Evolutionary conservation across 257 asterid species (phyloP), one percentile per base, ranked within the genome.

Genomic region (Nicotiana noctiflora): DNA sequence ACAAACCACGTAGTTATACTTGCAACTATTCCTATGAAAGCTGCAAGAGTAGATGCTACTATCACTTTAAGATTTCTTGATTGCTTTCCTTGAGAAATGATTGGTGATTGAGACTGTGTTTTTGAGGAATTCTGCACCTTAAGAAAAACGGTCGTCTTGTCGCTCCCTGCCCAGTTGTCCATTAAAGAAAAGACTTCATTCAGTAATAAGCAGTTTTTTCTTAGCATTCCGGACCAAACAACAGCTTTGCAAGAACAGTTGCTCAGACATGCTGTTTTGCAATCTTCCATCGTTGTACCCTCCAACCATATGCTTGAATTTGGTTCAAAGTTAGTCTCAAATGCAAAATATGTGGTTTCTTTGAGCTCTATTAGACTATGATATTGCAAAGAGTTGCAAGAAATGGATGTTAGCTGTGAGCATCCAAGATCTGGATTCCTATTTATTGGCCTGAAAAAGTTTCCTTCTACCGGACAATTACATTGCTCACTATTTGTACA

Each of bases 141-240:
- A 9, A 76, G 80, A 76, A 52, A 76, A 7, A 55, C 64, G 8
- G 44, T 76, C 8, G 23, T 53, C 59, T 76, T 76, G 25, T 46
- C 23, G 1, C 14, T 15, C 3, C 17, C 40, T 6, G 2, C 6
- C 75, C 27, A 66, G 29, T 67, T 68, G 31, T 79, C 82, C 34
- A 17, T 9, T 2, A 53, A 27, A 29, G 83, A 80, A 18, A 67
- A 61, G 6, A 80, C 65, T 74, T 68, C 77, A 15, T 8, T 72
- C 40, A 59, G 83, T 61, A 80, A 32, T 18, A 80, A 80, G 29
- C 79, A 80, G 32, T 67, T 64, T 32, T 15, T 37, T 57, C 32
- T 15, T 60, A 17, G 60, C 40, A 18, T 67, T 76, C 49, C 27
- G 9, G 44, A 29, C 46, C 61, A 81, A 68, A 67, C 37, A 29